A percentile compares a stretch with the other conserved stretches of the same genome.
Evolutionary conservation across 306 rosid species (phyloP).

Genomic region (Begonia masoniana): DNA sequence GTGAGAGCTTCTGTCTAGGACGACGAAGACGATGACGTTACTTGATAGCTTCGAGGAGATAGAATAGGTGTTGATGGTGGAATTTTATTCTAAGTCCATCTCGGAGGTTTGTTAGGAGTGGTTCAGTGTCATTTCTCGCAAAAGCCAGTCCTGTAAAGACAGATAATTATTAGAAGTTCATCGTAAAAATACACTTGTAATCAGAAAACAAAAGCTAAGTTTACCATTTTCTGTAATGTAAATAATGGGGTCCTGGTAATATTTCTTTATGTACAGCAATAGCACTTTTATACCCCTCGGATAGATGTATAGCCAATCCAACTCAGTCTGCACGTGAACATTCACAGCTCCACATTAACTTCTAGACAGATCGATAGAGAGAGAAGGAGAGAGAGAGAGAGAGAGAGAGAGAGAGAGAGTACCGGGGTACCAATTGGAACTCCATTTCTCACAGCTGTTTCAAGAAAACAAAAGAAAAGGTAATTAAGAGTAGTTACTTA

Average conservation of each 20-base stretch:
- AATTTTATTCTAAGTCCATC: conserved; percentile 36
- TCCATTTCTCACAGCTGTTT: conserved; percentile 12
- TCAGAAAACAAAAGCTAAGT: neutral
- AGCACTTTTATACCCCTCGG: conserved; percentile 37
- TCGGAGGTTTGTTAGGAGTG: conserved; percentile 22
- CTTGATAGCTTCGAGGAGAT: conserved; percentile 40
- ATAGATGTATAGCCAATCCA: conserved; percentile 36
- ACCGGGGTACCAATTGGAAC: conserved; percentile 21
- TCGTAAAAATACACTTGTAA: neutral
- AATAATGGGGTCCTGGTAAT: conserved; percentile 30
- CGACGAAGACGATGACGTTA: conserved; percentile 6
- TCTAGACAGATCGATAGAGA: neutral
- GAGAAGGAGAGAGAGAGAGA: too few relatives aligned
- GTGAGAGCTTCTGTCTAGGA: too few relatives aligned
- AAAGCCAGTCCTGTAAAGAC: conserved; percentile 28
- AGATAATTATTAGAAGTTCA: neutral
- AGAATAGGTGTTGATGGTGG: conserved; percentile 29
- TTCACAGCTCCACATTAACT: neutral
- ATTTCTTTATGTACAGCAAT: conserved; percentile 11
- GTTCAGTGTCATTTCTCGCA: conserved; percentile 23
- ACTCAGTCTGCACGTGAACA: conserved; percentile 27
- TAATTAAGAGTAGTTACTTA: neutral
- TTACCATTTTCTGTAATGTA: conserved; percentile 55
- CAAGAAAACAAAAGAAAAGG: neutral
- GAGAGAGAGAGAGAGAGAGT: neutral